phyloP scores from a whole-genome alignment of 495 filamentous ascomycete species.

The Lepraria neglecta region DNA sequence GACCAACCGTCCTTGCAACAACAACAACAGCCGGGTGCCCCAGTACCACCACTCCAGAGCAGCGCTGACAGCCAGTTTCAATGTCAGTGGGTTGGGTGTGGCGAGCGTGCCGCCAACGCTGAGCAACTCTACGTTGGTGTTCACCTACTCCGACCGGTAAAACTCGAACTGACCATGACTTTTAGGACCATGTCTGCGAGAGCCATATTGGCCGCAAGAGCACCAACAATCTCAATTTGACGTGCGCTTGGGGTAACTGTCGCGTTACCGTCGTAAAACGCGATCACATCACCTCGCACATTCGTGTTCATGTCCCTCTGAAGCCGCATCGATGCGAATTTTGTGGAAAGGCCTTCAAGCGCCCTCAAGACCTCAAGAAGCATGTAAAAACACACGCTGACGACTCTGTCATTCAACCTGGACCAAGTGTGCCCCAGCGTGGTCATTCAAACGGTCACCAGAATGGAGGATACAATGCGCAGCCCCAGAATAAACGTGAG shows the following conservation, averaged over 20 bases:
- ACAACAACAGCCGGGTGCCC: constrained; percentile 28
- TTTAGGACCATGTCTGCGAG: constrained; percentile 95
- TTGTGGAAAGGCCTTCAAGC: constrained; percentile 98
- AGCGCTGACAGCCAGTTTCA: constrained; percentile 37
- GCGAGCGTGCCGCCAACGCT: constrained; percentile 69
- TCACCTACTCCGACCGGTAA: constrained; percentile 18
- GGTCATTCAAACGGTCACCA: constrained; percentile 33
- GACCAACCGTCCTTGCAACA: constrained; percentile 33
- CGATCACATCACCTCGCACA: constrained; percentile 99
- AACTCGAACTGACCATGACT: constrained; percentile 11
- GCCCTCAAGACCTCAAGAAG: constrained; percentile 98
- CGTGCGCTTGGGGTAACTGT: constrained; percentile 95
- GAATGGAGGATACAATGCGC: constrained; percentile 48
- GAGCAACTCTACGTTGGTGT: constrained; percentile 84
- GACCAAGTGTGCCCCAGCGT: constrained; percentile 45
- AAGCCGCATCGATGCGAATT: constrained; percentile 99
- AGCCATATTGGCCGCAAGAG: constrained; percentile 97
- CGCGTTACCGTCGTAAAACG: constrained; percentile 96
- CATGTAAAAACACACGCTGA: constrained; percentile 99
- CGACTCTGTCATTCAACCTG: constrained; percentile 79
- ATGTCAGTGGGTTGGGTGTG: constrained; percentile 84
- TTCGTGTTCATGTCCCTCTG: constrained; percentile 93
- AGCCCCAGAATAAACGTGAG: constrained; percentile 26
- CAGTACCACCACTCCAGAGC: constrained; percentile 19
- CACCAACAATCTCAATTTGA: constrained; percentile 97